These are phyloP conservation scores for Apiosordaria backusii DNA, from an alignment of 495 filamentous ascomycete genomes.

Conservation along the genomic window DNA sequence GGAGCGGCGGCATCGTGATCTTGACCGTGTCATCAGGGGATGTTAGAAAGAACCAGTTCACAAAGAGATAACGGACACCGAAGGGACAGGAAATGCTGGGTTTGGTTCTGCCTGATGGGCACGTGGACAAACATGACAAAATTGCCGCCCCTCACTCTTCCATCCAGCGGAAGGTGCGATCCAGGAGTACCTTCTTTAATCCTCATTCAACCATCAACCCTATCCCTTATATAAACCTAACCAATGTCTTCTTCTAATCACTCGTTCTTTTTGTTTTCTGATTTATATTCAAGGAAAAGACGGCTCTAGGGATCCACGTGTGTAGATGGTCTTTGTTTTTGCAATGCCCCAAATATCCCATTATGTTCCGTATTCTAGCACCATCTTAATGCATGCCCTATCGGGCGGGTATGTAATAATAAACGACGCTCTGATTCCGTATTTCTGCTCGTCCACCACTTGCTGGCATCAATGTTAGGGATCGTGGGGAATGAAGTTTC, in stretches of 20 bases:
- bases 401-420: not conserved
- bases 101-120: not conserved
- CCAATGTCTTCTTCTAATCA: not conserved
- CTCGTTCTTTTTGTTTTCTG: not conserved
- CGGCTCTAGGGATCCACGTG: not conserved
- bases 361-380: not conserved
- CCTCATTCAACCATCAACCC: not conserved
- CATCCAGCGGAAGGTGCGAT: not conserved
- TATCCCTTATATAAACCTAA: not conserved
- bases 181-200: not conserved
- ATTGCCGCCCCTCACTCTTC: not conserved
- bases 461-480: not conserved
- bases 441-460: not conserved
- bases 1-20: not conserved
- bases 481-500: conserved; percentile 69
- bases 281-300: not conserved
- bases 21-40: no score
- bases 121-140: not conserved
- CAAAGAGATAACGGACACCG: not conserved
- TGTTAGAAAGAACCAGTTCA: not conserved
- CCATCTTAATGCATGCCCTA: not conserved
- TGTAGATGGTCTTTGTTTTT: not conserved
- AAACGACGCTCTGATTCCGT: not conserved
- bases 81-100: not conserved
- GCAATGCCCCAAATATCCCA: not conserved